Evolutionary conservation across 306 rosid genomes (phyloP), one percentile per base, ranked within the genome.

Genomic region (Arachis hypogaea): DNA sequence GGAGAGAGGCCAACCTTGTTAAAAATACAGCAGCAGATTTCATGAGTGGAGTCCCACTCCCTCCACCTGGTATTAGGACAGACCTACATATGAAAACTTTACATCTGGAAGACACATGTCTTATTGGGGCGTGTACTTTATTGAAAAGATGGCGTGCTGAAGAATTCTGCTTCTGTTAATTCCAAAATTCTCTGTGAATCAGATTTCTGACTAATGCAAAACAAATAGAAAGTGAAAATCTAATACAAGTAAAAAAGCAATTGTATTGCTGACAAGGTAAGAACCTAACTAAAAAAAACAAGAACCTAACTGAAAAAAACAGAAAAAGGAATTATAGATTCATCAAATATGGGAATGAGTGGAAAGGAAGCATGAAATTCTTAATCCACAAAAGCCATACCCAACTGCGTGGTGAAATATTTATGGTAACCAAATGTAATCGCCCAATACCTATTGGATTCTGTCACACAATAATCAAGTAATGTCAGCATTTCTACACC

Each of bases 1-100:
- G 29, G 65, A 43, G 43, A 72, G 54, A 45, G 44, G 54, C 42
- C 9, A 36, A 90, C 99, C 98, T 90, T 66, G 86, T 64, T 42
- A 92, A 82, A 73, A 90, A 68, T 45, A 82, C 74, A 76, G 93
- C 51, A 61, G 99, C 87, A 79, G 96, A 90, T 78, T 92, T 90
- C 76, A 87, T 11, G 57, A 82, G 66, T 16, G 96, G 79, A 72
- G 76, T 65, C 77, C 76, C 97, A 72, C 69, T 84, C 76, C 90
- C 90, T 79, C 96, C 96, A 45, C 95, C 83, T 16, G 97, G 90
- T 67, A 74, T 42, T 46, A 95, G 77, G 78, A 78, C 86, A 81
- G 96, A 88, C 58, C 88, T 88, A 75, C 99, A 95, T 63, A 89
- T 69, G 42, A 88, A 83, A 81, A 83, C 84, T 54, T 84, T 86